Evolutionary conservation across 2,329 filamentous ascomycete genomes (phyloP), one percentile per base, ranked within the genome.

Genomic region (Coniochaeta sp.): DNA sequence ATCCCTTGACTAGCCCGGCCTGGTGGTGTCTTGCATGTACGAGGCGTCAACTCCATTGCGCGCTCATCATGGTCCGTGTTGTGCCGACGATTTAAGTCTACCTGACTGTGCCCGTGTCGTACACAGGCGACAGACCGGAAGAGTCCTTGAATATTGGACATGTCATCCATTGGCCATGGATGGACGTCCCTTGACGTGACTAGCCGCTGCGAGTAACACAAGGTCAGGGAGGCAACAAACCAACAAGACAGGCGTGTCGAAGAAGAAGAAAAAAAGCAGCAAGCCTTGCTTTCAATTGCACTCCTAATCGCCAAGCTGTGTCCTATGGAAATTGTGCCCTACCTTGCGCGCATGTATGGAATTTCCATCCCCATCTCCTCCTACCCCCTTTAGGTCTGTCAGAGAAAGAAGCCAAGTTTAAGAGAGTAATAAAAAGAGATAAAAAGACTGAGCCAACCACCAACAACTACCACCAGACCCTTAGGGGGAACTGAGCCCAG

Each of bases 251-350:
- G n/a, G n/a, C n/a, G n/a, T n/a, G 16, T 9, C 22, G 22, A 45
- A 50, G 16, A 54, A 49, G 40, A n/a, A 33, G 40, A 51, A 53
- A 49, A 40, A 55, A 49, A 50, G 30, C 20, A 33, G 48, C 27
- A 53, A 32, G 33, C 48, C 22, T 50, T 47, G 47, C 47, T 66
- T 67, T 68, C 62, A 71, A 72, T 70, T 72, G 66, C 72, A 75
- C 72, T 71, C 72, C 73, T 69, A 58, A 70, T 75, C 72, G 73
- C 73, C 73, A 71, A 72, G 72, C 59, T 55, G n/a, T n/a, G 63
- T 72, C 72, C 71, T 73, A 74, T 74, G 67, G 63, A 73, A 71
- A 48, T 63, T 60, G n/a, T n/a, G 64, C 63, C 64, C 27, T 16
- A 42, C 38, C 45, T 31, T n/a, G n/a, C n/a, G 62, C 64, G 64